Evolutionary conservation across 441 rosid genomes (phyloP), one percentile per base, ranked within the genome.

Genomic region (Aquilaria agallochum): DNA sequence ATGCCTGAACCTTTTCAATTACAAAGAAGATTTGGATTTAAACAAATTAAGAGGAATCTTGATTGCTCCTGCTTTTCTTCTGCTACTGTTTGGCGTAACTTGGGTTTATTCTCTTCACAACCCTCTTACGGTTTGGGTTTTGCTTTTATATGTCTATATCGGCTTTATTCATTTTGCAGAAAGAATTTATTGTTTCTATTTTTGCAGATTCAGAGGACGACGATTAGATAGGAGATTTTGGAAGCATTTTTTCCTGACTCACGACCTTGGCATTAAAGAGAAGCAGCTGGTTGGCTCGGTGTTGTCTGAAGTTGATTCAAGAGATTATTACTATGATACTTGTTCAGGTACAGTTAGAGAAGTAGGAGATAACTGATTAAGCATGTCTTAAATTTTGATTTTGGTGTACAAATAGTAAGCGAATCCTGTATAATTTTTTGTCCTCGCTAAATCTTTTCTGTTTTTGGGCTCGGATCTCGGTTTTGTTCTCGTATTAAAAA

Each of bases 181-280:
- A 20, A 47, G 14, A 50, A 53, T 62, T 60, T 27, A 49, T 73
- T 55, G 54, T 31, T 53, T 56, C 15, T 69, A 45, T 67, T 34
- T n/a, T 65, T 75, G 77, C 95, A 92, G 96, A 92, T 77, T 92
- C 98, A 12, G 98, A 92, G 66, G 98, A 92, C 52, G 98, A 89
- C 50, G 96, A 89, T 62, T 89, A 92, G 88, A 60, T 53, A 62
- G 66, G 55, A 58, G 71, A 55, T 55, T 63, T 66, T 57, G 50
- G 9, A 45, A 47, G 0, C 55, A 20, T 13, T 40, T 40, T 3
- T 49, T 55, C 45, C 53, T 54, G 11, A 15, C 60, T 62, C 65
- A 31, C 30, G 27, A 42, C 44, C 34, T 55, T 51, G 59, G 40
- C 53, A 5, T 60, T 33, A 58, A 65, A 60, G 70, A 34, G 64